Base-by-base conservation (phyloP, 2,329 filamentous ascomycete genomes). In the Mycosphaerella sp. region DNA sequence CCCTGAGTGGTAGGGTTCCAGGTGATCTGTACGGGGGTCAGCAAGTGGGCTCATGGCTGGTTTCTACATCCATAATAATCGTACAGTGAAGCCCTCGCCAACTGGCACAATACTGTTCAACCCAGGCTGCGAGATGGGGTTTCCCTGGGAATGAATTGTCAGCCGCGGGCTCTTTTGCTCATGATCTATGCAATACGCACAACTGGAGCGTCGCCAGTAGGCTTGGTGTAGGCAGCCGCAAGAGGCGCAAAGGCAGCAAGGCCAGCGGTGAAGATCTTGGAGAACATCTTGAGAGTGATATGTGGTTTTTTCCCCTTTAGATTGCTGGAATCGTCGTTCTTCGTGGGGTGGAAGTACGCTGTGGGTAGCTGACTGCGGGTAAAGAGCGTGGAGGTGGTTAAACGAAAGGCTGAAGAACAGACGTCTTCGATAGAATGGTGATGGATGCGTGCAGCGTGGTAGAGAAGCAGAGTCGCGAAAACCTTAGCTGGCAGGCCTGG, bases 71-170 rank as follows among this genome's bases (percentile, higher is more conserved):
- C 5, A 25, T 25, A 25, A 4, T 6, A 6, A 16, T 39, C 35
- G 14, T 17, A 47, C 18, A 43, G 70, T 73, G 74, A 73, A 84
- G 50, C 71, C 62, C 66, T 74, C 63, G 66, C 79, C 79, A 54
- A 68, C 79, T n/a, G 76, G 74, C 49, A 84, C 78, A 48, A 75
- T 65, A 65, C 76, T 70, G 63, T 73, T 70, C 58, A 79, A 66
- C 50, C 73, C 71, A 28, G 79, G 81, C 17, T 64, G 66, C 55
- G 59, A 60, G 69, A 83, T 78, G 45, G 80, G 69, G 67, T 84
- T 84, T 63, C 79, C 80, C 45, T 60, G 46, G 21, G 45, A 42
- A 21, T 49, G 45, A 42, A 21, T 49, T 8, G 41, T 56, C 40
- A 51, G 44, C 7, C 42, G 35, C 27, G 14, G 16, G 21, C 6